A percentile compares a stretch with the other conserved stretches of the same genome.
Conservation (phyloP, 345 rosid species). For the Cardiospermum halicacabum region DNA sequence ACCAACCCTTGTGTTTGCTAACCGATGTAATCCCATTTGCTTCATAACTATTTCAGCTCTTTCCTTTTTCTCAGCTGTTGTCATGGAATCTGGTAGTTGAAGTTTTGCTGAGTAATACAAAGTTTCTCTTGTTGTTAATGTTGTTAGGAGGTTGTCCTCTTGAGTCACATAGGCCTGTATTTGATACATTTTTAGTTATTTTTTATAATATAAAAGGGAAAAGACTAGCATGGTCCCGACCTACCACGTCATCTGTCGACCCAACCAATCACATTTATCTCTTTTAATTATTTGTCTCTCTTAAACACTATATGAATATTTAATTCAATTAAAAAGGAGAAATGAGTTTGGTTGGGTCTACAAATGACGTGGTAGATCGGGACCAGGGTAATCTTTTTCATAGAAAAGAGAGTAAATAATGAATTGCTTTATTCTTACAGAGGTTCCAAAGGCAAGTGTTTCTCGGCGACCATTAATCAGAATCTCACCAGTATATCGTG, state of each 20-base stretch:
- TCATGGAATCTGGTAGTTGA: conserved; percentile 45
- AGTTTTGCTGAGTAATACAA: conserved; percentile 52
- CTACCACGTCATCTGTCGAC: too few relatives aligned
- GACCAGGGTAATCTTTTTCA: too few relatives aligned
- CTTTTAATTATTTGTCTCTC: too few relatives aligned
- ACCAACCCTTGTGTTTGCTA: conserved; percentile 43
- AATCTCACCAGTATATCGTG: conserved; percentile 34
- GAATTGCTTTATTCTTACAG: conserved; percentile 19
- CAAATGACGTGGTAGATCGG: too few relatives aligned
- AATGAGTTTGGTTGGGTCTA: too few relatives aligned
- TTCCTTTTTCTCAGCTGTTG: conserved; percentile 32
- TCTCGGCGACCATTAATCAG: conserved; percentile 41
- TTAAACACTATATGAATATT: too few relatives aligned
- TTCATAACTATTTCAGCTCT: conserved; percentile 42
- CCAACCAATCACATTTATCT: too few relatives aligned
- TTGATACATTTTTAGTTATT: too few relatives aligned
- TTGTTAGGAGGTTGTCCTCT: conserved; percentile 38
- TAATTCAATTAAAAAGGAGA: too few relatives aligned
- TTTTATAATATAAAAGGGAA: too few relatives aligned
- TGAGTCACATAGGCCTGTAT: conserved; percentile 46
- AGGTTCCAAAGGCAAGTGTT: conserved; percentile 46
- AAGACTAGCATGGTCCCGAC: too few relatives aligned
- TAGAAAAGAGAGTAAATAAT: too few relatives aligned
- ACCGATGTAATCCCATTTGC: conserved; percentile 47
- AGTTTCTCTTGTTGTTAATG: conserved; percentile 40